phyloP scores from a whole-genome alignment of 2,329 filamentous ascomycete species.

The Trichoderma atroviride region DNA sequence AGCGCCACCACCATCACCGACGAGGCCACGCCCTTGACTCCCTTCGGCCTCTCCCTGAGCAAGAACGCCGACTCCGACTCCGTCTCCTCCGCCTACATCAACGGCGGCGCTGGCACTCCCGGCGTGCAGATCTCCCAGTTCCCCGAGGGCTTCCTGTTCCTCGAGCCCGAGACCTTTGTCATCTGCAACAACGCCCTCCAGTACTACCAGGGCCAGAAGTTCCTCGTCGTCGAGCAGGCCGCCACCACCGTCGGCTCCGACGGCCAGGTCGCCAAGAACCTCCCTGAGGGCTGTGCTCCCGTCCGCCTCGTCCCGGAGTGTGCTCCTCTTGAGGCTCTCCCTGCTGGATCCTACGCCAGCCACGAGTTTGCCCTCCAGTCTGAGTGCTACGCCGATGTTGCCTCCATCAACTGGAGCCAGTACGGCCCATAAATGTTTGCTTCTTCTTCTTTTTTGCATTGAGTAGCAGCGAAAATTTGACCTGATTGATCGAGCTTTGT shows the following conservation, averaged over 20 bases:
- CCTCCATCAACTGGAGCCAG: slow-evolving; percentile 25
- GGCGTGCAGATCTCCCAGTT: slow-evolving; percentile 39
- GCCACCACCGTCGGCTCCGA: slow-evolving; percentile 32
- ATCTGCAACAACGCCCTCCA: slow-evolving; percentile 46
- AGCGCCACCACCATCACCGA: slow-evolving; percentile 43
- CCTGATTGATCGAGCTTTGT: neutral
- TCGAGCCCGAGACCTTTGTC: slow-evolving; percentile 41
- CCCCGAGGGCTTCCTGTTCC: slow-evolving; percentile 37
- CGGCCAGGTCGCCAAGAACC: slow-evolving; percentile 29
- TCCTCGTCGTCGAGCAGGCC: slow-evolving; percentile 42
- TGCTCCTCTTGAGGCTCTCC: slow-evolving; percentile 40
- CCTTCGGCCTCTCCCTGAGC: slow-evolving; percentile 40
- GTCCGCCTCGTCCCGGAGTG: slow-evolving; percentile 49
- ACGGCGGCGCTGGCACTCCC: slow-evolving; percentile 40
- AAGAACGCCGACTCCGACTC: slow-evolving; percentile 34
- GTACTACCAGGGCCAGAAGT: slow-evolving; percentile 44
- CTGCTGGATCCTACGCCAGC: slow-evolving; percentile 38
- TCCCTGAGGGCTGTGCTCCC: slow-evolving; percentile 45
- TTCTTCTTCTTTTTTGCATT: neutral
- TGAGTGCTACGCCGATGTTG: slow-evolving; percentile 45
- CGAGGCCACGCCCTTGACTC: slow-evolving; percentile 42
- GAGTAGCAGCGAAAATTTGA: neutral
- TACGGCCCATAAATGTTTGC: slow-evolving; percentile 14
- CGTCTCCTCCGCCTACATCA: slow-evolving; percentile 33
- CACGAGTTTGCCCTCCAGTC: slow-evolving; percentile 43